Evolutionary conservation across 2,329 filamentous ascomycete species (phyloP), one percentile per base, ranked within the genome.

Genomic region (Macrophomina phaseolina): DNA sequence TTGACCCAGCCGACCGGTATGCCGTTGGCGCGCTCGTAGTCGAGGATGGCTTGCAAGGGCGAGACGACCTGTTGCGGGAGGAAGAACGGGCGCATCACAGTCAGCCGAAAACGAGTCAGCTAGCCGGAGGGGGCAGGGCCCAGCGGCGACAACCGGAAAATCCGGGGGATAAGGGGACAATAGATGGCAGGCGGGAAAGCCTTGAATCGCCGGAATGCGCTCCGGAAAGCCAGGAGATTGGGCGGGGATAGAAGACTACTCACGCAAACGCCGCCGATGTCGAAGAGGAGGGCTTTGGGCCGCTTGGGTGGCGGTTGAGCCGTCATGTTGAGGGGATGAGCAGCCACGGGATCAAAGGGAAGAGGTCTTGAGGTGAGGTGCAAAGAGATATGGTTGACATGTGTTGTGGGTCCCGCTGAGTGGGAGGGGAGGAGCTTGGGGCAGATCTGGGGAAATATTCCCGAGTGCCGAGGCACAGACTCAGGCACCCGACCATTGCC

Each of bases 201-300:
- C 23, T 23, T 30, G 48, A n/a, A 51, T 32, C 23, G 11, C 23
- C 14, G 67, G 34, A 45, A 18, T 12, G 40, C 32, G 32, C 58
- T 60, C 73, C 68, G 30, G 40, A 53, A 51, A 62, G 23, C 34
- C 28, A 48, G 40, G 56, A 42, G 36, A 12, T 38, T 8, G 36
- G 36, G 36, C 36, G 7, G 36, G 30, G 45, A 23, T 9, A 5
- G 23, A 30, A 16, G 1, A 23, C 49, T 68, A 89, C 92, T 84
- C 90, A 97, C 94, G 85, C 93, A 96, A 72, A 99, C 95, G 69
- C 95, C 95, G 46, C 95, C 95, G 72, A 99, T 95, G 80, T 99
- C 95, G 78, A 98, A 98, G 28, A 99, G 84, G 1, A 79, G 73
- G n/a, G 77, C 77, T 68, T 72, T 73, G 23, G 49, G 46, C 32